A percentile compares a stretch with the other conserved stretches of the same genome.
Evolutionary conservation across 1,284 basidiomycete genomes (phyloP).

Genomic region (Sporisorium reilianum): DNA sequence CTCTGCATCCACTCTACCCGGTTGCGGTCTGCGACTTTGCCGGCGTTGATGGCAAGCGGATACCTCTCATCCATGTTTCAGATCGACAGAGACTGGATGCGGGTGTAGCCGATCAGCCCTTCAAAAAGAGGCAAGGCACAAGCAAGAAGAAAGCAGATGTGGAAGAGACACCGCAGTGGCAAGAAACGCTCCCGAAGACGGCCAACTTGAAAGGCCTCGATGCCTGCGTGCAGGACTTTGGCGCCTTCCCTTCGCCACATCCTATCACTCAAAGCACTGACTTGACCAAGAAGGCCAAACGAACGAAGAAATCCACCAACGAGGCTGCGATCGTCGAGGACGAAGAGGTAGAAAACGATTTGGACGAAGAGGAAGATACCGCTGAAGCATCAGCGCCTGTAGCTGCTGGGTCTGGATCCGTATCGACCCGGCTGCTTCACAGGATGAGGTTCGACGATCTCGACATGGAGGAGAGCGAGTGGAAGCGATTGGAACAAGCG

Average conservation of each 20-base stretch:
- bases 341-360: constrained; percentile 19
- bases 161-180: constrained; percentile 20
- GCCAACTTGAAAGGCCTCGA: constrained; percentile 44
- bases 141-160: constrained; percentile 20
- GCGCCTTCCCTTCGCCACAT: constrained; percentile 16
- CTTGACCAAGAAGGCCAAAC: constrained; percentile 36
- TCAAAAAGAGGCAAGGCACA: constrained; percentile 25
- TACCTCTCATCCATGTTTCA: constrained; percentile 16
- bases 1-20: constrained; percentile 43
- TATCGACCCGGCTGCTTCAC: constrained; percentile 7
- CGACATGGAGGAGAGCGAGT: constrained; percentile 39
- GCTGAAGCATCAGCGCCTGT: neutral
- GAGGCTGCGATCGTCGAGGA: constrained; percentile 12
- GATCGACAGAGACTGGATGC: constrained; percentile 27
- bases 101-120: constrained; percentile 25
- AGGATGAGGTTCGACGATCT: constrained; percentile 36
- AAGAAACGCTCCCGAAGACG: constrained; percentile 26
- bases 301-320: constrained; percentile 21
- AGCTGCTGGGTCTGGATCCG: neutral
- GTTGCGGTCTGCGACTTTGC: constrained; percentile 56
- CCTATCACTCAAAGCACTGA: constrained; percentile 16
- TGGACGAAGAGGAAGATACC: neutral
- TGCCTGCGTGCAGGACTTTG: constrained; percentile 44
- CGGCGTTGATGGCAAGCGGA: constrained; percentile 56
- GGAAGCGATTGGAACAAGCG: constrained; percentile 21